Evolutionary conservation across 495 filamentous ascomycete species (phyloP).

Genomic region (Xylaria longipes): DNA sequence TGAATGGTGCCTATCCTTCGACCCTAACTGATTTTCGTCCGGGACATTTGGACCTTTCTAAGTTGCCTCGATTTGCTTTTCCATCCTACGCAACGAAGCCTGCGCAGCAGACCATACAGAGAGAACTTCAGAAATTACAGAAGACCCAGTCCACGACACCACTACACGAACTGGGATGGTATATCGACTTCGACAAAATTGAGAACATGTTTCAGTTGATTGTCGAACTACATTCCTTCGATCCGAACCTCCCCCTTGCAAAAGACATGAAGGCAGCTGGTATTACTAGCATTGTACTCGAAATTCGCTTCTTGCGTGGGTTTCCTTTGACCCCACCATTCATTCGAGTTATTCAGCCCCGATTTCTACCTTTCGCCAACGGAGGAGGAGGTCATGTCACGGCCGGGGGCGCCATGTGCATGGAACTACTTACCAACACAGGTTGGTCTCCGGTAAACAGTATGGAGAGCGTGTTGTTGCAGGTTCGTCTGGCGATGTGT

Average conservation of each 20-base stretch:
- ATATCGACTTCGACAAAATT: conserved; percentile 64
- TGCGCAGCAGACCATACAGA: conserved; percentile 68
- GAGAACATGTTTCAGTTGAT: conserved; percentile 91
- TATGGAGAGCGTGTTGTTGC: conserved; percentile 82
- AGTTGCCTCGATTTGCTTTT: conserved; percentile 62
- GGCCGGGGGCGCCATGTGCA: conserved; percentile 85
- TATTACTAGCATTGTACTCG: conserved; percentile 73
- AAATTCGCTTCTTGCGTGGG: conserved; percentile 76
- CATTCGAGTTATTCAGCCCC: conserved; percentile 81
- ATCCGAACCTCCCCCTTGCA: conserved; percentile 69
- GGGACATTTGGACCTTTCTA: conserved; percentile 61
- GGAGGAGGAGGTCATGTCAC: conserved; percentile 93
- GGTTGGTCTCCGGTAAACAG: conserved; percentile 78
- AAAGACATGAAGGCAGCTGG: conserved; percentile 70
- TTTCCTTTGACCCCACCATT: conserved; percentile 86
- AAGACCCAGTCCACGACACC: conserved; percentile 67
- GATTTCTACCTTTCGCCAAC: conserved; percentile 70
- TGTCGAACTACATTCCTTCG: conserved; percentile 87
- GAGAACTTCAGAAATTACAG: conserved; percentile 66
- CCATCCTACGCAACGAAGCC: conserved; percentile 72
- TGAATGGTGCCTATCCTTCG: background rate
- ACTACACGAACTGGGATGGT: conserved; percentile 82
- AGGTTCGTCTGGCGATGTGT: conserved; percentile 81
- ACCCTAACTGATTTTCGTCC: conserved; percentile 64
- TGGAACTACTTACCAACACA: conserved; percentile 85